Percentiles rank a stretch among this genome's conserved stretches.
These are phyloP conservation scores for Heteromeles arbutifolia DNA, from an alignment of 306 rosid genomes.

Conservation along the genomic window DNA sequence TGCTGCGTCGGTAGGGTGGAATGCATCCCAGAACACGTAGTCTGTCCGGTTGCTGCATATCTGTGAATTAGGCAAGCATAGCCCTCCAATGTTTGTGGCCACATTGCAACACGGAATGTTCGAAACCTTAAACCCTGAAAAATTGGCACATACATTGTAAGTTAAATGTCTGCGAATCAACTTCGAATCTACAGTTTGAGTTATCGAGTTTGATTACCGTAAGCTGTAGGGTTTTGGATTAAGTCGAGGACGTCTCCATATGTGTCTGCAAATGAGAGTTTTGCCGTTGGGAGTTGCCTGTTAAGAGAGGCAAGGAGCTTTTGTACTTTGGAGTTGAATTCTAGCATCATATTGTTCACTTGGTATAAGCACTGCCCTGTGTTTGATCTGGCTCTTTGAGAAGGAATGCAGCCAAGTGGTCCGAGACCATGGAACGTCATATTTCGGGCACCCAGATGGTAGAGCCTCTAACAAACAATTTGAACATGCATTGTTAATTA, in stretches of 20 bases:
- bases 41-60: constrained; percentile 51
- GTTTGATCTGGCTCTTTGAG: constrained; percentile 76
- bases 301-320: constrained; percentile 43
- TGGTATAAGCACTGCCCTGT: constrained; percentile 52
- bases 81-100: constrained; percentile 62
- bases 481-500: neutral
- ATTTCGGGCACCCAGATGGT: constrained; percentile 62
- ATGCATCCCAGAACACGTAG: constrained; percentile 84
- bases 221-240: constrained; percentile 42
- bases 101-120: constrained; percentile 83
- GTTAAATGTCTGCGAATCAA: neutral
- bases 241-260: constrained; percentile 53
- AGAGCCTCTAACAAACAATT: constrained; percentile 36
- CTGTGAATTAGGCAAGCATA: constrained; percentile 81
- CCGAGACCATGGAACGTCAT: constrained; percentile 62
- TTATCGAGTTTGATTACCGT: constrained; percentile 32
- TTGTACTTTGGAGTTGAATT: constrained; percentile 42
- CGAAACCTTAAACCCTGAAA: constrained; percentile 69
- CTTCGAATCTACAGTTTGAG: neutral
- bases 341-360: constrained; percentile 43
- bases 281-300: constrained; percentile 45
- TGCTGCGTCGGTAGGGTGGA: constrained; percentile 89
- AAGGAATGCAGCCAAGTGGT: constrained; percentile 91
- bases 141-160: neutral
- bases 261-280: constrained; percentile 50